Percentiles rank a stretch among this genome's conserved stretches.
phyloP scores from a whole-genome alignment of 2,329 filamentous ascomycete genomes.

The Botrytis medusae region DNA sequence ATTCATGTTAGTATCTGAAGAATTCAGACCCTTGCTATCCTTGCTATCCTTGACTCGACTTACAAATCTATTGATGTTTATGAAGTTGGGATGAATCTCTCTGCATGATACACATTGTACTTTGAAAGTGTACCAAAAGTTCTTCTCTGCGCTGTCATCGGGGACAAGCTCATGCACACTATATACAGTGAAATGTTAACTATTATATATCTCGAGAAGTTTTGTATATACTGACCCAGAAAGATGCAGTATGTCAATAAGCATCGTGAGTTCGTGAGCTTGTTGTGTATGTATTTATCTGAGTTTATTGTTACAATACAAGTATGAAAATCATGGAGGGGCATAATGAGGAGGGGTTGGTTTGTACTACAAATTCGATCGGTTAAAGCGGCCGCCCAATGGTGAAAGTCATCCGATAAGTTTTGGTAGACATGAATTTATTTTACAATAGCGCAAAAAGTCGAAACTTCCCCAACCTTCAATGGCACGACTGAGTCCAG shows the following conservation, averaged over 20 bases:
- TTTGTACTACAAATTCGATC: not conserved
- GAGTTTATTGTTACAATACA: not conserved
- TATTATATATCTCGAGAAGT: not conserved
- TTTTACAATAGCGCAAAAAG: conserved; percentile 16
- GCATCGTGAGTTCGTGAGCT: conserved; percentile 48
- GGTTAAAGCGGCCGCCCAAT: conserved; percentile 26
- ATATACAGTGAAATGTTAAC: conserved; percentile 22
- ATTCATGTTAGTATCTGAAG: not conserved
- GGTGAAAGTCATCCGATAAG: conserved; percentile 6
- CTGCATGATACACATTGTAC: conserved; percentile 98
- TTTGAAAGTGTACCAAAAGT: conserved; percentile 97
- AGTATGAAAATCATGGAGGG: conserved; percentile 13
- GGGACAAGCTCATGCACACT: conserved; percentile 91
- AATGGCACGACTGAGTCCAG: conserved; percentile 1
- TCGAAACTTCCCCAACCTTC: not conserved
- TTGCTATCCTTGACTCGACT: not conserved
- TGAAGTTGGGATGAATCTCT: conserved; percentile 82
- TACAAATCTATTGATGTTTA: conserved; percentile 86
- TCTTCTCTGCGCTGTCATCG: conserved; percentile 73
- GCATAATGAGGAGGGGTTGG: conserved; percentile 16
- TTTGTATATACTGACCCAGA: conserved; percentile 55
- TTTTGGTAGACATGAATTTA: conserved; percentile 13
- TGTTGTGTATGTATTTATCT: not conserved
- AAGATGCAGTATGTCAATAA: conserved; percentile 62
- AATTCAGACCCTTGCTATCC: too few species aligned